Base-by-base conservation (phyloP, 1,284 basidiomycete species). In the Ustilago hordei region DNA sequence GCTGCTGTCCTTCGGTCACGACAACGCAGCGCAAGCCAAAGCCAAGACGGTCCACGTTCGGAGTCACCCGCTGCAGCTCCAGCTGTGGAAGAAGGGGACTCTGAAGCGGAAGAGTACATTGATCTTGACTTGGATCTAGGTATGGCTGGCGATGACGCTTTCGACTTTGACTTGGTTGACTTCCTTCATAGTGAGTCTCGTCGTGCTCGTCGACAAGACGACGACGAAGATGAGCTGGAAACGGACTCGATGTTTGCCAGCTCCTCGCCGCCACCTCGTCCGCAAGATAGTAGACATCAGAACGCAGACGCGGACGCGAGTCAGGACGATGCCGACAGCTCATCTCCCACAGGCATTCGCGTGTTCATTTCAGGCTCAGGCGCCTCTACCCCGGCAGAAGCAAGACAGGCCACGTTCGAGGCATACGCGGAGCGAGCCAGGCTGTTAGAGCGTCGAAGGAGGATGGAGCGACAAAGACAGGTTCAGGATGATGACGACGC, bases 351-450 rank as follows among this genome's bases (percentile, higher is more conserved):
- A 8, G 66, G 55, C 15, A 62, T 67, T 28, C 67, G 66, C n/a
- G 67, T 75, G 11, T 65, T 58, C 13, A 61, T 76, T 6, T 68
- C 65, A 0, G 65, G 62, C 4, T 76, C 74, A 3, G 74, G 74
- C 31, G 69, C 74, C 0, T 68, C 64, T 9, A 76, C 74, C 0
- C 74, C 74, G 17, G 64, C 69, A 8, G 69, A 76, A 43, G 65
- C 69, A 2, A 53, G 74, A 31, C 74, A 68, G 31, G 74, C 74
- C 2, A 77, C 69, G 12, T 77, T 77, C 35, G 74, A 77, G 35
- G 74, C 74, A 7, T 77, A 77, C 13, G 74, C 74, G 4, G 62
- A 68, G 34, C 60, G 73, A 28, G 68, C 73, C 6, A 65, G 73
- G 35, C 5, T 70, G 31, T 23, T 75, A 11, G 67, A 70, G 41